These are phyloP conservation scores for Glaciozyma martinii DNA, from an alignment of 768 basidiomycete genomes.

Conservation along the genomic window DNA sequence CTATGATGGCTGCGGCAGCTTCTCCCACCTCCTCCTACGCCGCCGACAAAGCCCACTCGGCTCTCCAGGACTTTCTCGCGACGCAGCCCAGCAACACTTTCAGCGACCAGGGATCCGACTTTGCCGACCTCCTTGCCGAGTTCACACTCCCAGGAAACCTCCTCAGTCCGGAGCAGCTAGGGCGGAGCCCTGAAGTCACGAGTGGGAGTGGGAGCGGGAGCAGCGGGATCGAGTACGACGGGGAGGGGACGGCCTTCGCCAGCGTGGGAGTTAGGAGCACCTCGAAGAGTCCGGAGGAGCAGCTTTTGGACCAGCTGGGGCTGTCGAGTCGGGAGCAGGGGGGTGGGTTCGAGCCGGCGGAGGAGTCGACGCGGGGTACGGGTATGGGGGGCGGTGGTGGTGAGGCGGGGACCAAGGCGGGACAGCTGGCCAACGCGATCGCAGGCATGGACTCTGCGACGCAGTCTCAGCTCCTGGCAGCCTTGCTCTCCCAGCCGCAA, in stretches of 20 bases:
- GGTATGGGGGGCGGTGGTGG: no score
- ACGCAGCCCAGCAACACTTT: not conserved
- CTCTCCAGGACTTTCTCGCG: slow-evolving; percentile 1
- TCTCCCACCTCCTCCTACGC: not conserved
- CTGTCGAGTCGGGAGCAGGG: no score
- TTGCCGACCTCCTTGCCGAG: not conserved
- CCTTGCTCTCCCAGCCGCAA: not conserved
- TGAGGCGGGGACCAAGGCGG: not conserved
- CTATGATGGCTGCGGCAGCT: no score
- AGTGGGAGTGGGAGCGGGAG: not conserved
- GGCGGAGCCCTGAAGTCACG: not conserved
- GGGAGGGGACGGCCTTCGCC: not conserved
- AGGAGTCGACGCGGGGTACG: no score
- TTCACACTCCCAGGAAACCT: not conserved
- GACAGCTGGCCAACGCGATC: not conserved
- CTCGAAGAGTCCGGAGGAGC: not conserved
- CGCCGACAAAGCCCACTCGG: not conserved
- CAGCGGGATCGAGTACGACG: not conserved
- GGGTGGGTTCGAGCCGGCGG: no score
- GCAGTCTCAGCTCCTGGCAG: not conserved
- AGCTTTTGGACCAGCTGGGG: not conserved
- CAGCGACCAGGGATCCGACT: not conserved
- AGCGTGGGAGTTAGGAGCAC: no score
- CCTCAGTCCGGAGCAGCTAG: not conserved
- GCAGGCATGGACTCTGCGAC: slow-evolving; percentile 3